phyloP scores from a whole-genome alignment of 75 land plant genomes.

The Selaginella moellendorffii region DNA sequence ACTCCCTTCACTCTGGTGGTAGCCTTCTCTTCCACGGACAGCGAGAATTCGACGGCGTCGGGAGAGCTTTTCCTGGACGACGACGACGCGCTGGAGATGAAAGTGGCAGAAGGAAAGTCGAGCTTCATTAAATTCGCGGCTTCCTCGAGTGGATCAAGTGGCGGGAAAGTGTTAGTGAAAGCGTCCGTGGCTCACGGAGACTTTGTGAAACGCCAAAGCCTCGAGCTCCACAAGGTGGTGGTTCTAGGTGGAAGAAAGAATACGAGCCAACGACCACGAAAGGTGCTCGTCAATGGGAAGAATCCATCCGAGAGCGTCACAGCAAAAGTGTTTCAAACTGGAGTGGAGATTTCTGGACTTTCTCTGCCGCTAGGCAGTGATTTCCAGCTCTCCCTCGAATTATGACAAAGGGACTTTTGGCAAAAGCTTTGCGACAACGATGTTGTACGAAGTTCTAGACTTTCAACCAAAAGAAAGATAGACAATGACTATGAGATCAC shows the following conservation, averaged over 20 bases:
- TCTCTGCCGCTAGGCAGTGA: not conserved
- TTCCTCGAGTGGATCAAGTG: slow-evolving; percentile 15
- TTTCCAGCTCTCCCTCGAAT: not conserved
- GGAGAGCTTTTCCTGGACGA: slow-evolving; percentile 57
- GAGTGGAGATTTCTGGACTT: not conserved
- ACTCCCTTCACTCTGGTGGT: slow-evolving; percentile 61
- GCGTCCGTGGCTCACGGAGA: slow-evolving; percentile 36
- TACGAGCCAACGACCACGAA: slow-evolving; percentile 1
- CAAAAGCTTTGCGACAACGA: too few species aligned
- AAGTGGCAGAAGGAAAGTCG: slow-evolving; percentile 30
- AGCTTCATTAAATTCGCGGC: slow-evolving; percentile 43
- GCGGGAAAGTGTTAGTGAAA: slow-evolving; percentile 19
- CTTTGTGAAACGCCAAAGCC: slow-evolving; percentile 37
- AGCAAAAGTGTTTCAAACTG: not conserved
- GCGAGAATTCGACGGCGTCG: not conserved
- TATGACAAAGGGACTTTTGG: too few species aligned
- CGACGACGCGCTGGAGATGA: slow-evolving; percentile 60
- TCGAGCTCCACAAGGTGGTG: slow-evolving; percentile 31
- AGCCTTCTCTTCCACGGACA: slow-evolving; percentile 14
- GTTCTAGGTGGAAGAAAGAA: slow-evolving; percentile 58
- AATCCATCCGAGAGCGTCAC: not conserved
- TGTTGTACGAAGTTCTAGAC: too few species aligned
- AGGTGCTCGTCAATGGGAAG: slow-evolving; percentile 13
- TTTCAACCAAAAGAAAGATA: too few species aligned
- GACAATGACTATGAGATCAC: too few species aligned